These are phyloP conservation scores for Aeschynomene evenia DNA, from an alignment of 306 rosid genomes.

Conservation along the genomic window DNA sequence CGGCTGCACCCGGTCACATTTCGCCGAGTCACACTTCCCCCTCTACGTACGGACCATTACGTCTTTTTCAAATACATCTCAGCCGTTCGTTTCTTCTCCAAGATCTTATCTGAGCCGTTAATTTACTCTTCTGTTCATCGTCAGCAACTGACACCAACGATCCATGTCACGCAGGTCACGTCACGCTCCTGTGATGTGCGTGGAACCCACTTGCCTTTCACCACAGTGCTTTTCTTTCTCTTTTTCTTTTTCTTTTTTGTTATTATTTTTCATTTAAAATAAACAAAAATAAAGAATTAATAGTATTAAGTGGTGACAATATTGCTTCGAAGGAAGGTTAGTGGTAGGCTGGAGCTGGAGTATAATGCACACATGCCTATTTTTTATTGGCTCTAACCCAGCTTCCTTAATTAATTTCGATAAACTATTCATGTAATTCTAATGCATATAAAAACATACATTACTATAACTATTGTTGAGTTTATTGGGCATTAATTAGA, in stretches of 20 bases:
- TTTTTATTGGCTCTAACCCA: not conserved
- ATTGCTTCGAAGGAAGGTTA: not conserved
- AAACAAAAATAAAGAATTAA: too few species aligned
- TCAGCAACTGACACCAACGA: constrained; percentile 5
- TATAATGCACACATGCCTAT: not conserved
- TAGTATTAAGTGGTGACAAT: not conserved
- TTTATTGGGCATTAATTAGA: too few species aligned
- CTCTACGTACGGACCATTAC: not conserved
- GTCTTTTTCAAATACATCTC: not conserved
- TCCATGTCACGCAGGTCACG: not conserved
- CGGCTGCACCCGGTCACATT: constrained; percentile 28
- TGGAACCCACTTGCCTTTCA: not conserved
- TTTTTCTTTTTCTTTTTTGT: not conserved
- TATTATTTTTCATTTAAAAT: not conserved
- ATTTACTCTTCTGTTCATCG: not conserved
- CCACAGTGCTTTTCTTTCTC: not conserved
- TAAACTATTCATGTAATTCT: not conserved
- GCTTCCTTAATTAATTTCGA: not conserved
- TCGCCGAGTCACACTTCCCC: constrained; percentile 23
- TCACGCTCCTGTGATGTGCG: not conserved
- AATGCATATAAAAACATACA: not conserved
- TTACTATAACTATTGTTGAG: too few species aligned
- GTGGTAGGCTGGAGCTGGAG: not conserved
- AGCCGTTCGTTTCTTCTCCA: constrained; percentile 5
- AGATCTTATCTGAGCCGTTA: constrained; percentile 9